Evolutionary conservation across 2,329 filamentous ascomycete genomes (phyloP).

Genomic region (Fonsecaea multimorphosa): DNA sequence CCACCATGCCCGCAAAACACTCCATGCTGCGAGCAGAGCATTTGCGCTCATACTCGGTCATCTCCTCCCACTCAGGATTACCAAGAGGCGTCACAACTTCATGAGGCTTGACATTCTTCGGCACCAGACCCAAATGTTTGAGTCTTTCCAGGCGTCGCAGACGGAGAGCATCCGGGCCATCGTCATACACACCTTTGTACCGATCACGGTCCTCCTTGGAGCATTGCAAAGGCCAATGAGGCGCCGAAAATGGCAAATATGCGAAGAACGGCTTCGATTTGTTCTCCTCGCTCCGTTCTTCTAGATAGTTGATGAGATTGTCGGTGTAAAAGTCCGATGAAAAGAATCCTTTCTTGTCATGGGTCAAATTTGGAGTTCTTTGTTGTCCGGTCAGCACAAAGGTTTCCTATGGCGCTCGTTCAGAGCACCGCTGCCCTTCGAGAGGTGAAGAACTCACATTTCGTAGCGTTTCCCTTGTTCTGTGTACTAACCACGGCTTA

Average conservation of each 20-base stretch:
- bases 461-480: constrained; percentile 14
- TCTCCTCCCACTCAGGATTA: constrained; percentile 48
- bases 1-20: constrained; percentile 58
- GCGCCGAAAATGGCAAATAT: constrained; percentile 57
- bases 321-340: constrained; percentile 60
- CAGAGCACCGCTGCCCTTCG: too few species aligned
- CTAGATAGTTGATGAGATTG: constrained; percentile 59
- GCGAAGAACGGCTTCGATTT: constrained; percentile 55
- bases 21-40: constrained; percentile 56
- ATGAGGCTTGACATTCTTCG: constrained; percentile 50
- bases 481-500: constrained; percentile 14
- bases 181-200: constrained; percentile 58
- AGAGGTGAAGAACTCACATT: constrained; percentile 1
- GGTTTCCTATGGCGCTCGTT: not conserved
- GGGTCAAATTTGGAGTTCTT: constrained; percentile 32
- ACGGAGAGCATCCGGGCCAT: constrained; percentile 56
- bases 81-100: constrained; percentile 48
- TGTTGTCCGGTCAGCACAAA: not conserved
- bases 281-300: constrained; percentile 52
- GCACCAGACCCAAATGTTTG: constrained; percentile 52
- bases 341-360: constrained; percentile 57
- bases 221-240: constrained; percentile 61
- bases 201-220: constrained; percentile 53
- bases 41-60: constrained; percentile 47
- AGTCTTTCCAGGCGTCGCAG: constrained; percentile 52